Evolutionary conservation across 441 rosid genomes (phyloP).

Genomic region (Brassica balearica): DNA sequence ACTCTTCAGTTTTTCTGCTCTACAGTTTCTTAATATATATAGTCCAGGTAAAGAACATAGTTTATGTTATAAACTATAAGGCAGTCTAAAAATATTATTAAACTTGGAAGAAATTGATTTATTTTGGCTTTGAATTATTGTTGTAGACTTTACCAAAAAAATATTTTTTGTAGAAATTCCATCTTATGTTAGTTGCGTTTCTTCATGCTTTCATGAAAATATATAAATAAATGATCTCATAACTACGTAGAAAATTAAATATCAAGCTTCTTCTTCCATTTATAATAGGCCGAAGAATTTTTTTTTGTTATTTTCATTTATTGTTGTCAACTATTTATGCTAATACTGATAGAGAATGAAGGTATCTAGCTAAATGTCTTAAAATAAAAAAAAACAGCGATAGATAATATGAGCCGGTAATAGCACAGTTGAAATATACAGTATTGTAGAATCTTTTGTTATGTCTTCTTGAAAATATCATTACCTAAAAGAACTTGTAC

Average conservation of each 20-base stretch:
- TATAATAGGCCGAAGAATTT: background rate
- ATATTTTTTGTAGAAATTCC: background rate
- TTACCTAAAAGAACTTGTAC: background rate
- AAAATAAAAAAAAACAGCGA: background rate
- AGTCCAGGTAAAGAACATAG: background rate
- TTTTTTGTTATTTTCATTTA: background rate
- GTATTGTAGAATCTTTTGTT: background rate
- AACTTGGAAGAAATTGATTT: background rate
- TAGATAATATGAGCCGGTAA: slow-evolving; percentile 27
- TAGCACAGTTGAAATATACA: slow-evolving; percentile 17
- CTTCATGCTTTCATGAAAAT: background rate
- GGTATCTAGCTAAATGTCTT: background rate
- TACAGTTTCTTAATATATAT: background rate
- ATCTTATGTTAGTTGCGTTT: background rate
- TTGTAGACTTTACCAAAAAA: background rate
- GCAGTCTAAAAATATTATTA: background rate
- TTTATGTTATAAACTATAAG: background rate
- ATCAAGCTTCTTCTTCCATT: background rate
- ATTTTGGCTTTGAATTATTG: background rate
- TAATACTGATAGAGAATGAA: background rate
- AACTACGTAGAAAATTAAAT: background rate
- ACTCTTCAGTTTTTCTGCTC: background rate
- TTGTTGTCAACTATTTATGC: background rate
- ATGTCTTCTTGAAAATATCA: background rate
- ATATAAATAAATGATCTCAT: background rate